A percentile compares a stretch with the other conserved stretches of the same genome.
Evolutionary conservation across 2,329 filamentous ascomycete species (phyloP).

Genomic region (Aspergillus quadrilineatus): DNA sequence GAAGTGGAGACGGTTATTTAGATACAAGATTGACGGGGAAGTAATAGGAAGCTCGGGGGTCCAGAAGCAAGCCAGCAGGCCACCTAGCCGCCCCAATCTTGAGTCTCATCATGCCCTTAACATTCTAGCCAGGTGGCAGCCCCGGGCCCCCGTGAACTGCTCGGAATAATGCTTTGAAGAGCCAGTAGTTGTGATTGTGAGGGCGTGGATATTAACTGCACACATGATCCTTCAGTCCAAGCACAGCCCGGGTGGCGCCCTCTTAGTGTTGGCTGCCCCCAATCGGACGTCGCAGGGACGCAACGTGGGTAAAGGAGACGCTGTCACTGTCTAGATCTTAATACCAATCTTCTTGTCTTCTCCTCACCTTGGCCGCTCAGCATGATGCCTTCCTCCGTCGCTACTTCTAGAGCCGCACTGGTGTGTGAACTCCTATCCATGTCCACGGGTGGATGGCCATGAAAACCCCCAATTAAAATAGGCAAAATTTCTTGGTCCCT

Average conservation of each 20-base stretch:
- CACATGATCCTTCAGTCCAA: neutral
- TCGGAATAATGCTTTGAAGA: neutral
- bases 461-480: too few relatives aligned
- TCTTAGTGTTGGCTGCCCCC: neutral
- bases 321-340: neutral
- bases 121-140: too few relatives aligned
- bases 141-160: neutral
- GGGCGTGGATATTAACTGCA: neutral
- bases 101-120: neutral
- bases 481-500: too few relatives aligned
- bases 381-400: too few relatives aligned
- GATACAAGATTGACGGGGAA: too few relatives aligned
- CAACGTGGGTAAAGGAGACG: slow-evolving; percentile 11
- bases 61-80: neutral
- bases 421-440: neutral
- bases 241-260: slow-evolving; percentile 1
- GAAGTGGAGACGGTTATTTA: neutral
- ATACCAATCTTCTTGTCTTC: neutral
- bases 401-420: neutral
- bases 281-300: neutral
- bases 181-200: too few relatives aligned
- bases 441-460: neutral
- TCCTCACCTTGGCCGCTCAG: neutral
- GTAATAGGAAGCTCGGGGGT: too few relatives aligned
- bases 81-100: neutral